A percentile compares a stretch with the other conserved stretches of the same genome.
Evolutionary conservation across 495 filamentous ascomycete genomes (phyloP).

Genomic region (Lepidopterella palustris): DNA sequence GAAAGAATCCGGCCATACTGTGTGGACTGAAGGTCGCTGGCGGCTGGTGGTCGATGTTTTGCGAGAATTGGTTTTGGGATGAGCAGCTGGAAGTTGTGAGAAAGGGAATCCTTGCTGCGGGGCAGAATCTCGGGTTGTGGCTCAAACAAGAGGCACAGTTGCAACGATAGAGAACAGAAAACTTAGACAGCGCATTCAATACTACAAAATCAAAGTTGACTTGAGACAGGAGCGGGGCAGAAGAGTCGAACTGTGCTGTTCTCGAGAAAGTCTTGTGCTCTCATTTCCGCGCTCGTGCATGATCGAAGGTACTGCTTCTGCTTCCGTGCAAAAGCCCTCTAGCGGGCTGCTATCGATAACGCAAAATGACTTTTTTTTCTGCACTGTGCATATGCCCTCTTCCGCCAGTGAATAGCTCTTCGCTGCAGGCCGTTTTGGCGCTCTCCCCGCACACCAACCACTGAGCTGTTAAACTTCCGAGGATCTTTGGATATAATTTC

Average conservation of each 20-base stretch:
- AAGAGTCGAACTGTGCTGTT: background rate
- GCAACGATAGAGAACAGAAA: background rate
- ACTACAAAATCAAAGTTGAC: background rate
- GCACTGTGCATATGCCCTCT: background rate
- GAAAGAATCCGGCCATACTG: conserved; percentile 82
- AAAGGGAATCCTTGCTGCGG: conserved; percentile 4
- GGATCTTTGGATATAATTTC: too few relatives aligned
- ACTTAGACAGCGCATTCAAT: background rate
- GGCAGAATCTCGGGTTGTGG: background rate
- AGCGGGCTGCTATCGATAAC: background rate
- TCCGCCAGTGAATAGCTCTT: background rate
- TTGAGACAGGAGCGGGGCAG: background rate
- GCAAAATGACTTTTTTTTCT: background rate
- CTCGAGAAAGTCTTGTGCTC: too few relatives aligned
- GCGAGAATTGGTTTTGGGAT: background rate
- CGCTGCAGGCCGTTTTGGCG: background rate
- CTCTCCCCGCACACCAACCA: background rate
- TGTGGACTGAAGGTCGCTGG: conserved; percentile 1
- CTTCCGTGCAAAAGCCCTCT: background rate
- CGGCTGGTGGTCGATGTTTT: conserved; percentile 9
- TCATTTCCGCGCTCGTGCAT: too few relatives aligned
- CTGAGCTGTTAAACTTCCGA: background rate
- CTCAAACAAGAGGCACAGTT: background rate
- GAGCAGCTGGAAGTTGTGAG: conserved; percentile 3
- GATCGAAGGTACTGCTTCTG: too few relatives aligned